These are phyloP conservation scores for Draba incana DNA, from an alignment of 345 rosid species.

Conservation along the genomic window DNA sequence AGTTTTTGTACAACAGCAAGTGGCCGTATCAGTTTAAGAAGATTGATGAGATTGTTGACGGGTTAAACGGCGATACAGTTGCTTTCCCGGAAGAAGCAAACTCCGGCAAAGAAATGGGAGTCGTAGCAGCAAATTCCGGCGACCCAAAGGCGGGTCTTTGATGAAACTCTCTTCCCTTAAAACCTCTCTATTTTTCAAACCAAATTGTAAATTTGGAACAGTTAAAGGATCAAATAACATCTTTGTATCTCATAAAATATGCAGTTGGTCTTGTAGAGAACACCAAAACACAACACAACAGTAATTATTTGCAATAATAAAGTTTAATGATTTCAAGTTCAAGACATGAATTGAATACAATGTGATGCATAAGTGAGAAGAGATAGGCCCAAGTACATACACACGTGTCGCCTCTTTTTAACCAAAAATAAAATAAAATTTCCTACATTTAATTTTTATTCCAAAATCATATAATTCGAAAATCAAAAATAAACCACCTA, in stretches of 20 bases:
- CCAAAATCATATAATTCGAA: too few species aligned
- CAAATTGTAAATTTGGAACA: constrained; percentile 11
- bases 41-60: constrained; percentile 78
- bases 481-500: too few species aligned
- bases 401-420: too few species aligned
- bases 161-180: constrained; percentile 12
- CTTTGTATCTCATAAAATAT: neutral
- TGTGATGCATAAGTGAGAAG: too few species aligned
- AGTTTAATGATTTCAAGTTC: too few species aligned
- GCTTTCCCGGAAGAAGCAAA: constrained; percentile 47
- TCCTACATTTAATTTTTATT: too few species aligned
- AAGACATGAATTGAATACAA: too few species aligned
- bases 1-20: constrained; percentile 77
- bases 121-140: constrained; percentile 66
- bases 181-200: constrained; percentile 13
- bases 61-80: constrained; percentile 59
- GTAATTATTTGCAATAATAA: too few species aligned
- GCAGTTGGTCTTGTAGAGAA: too few species aligned
- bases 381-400: too few species aligned
- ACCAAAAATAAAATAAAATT: too few species aligned
- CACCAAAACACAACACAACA: too few species aligned
- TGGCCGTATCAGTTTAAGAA: constrained; percentile 90
- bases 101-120: constrained; percentile 51
- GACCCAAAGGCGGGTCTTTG: constrained; percentile 66
- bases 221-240: constrained; percentile 6